Evolutionary conservation across 1,139 yeast species (phyloP).

Genomic region (Candida pseudoviswanathii): DNA sequence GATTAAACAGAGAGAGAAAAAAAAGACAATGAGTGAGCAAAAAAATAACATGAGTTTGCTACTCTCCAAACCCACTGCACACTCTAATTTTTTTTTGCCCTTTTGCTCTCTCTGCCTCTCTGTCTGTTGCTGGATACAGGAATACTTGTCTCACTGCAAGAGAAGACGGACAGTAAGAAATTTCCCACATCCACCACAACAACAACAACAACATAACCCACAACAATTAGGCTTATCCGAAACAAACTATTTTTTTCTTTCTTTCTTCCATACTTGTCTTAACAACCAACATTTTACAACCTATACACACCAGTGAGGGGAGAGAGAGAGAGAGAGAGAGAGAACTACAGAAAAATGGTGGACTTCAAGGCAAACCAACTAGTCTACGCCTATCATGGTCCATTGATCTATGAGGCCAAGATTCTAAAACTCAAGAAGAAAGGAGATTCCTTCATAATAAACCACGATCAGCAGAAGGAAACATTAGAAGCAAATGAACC

Average conservation of each 20-base stretch:
- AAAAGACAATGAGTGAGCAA: not conserved
- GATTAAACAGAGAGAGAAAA: not conserved
- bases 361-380: conserved; percentile 38
- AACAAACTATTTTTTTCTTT: not conserved
- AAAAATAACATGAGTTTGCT: not conserved
- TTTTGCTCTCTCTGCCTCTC: not conserved
- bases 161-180: not conserved
- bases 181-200: not conserved
- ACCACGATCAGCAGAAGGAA: conserved; percentile 15
- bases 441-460: conserved; percentile 25
- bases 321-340: no score
- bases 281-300: not conserved
- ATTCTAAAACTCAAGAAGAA: conserved; percentile 67
- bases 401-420: conserved; percentile 86
- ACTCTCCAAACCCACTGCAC: not conserved
- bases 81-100: not conserved
- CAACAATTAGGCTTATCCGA: not conserved
- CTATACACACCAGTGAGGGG: no score
- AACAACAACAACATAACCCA: not conserved
- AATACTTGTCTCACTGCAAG: not conserved
- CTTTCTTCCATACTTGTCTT: not conserved
- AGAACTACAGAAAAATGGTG: conserved; percentile 3
- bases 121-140: not conserved
- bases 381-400: conserved; percentile 90
- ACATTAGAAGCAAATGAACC: conserved; percentile 13